A percentile compares a stretch with the other conserved stretches of the same genome.
phyloP scores from a whole-genome alignment of 2,329 filamentous ascomycete genomes.

The Fusarium humuli region DNA sequence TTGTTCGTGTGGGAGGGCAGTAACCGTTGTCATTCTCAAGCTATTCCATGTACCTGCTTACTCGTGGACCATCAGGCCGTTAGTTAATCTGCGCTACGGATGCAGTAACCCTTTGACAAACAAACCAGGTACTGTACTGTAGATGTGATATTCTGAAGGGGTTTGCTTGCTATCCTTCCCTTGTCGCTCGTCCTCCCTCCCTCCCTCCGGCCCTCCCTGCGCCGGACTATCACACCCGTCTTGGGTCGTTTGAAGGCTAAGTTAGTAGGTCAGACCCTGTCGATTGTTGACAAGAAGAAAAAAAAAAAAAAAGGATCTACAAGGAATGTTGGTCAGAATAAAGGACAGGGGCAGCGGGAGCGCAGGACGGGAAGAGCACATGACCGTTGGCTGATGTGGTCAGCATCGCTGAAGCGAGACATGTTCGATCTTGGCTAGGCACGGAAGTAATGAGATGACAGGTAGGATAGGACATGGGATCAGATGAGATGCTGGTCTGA shows the following conservation, averaged over 20 bases:
- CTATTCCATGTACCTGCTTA: neutral
- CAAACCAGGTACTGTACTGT: neutral
- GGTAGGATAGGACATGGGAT: neutral
- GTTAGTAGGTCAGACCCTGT: conserved; percentile 17
- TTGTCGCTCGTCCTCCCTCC: too few relatives aligned
- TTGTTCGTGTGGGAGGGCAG: neutral
- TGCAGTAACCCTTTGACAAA: neutral
- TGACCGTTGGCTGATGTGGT: conserved; percentile 33
- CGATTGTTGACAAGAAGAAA: neutral
- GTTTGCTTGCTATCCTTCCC: too few relatives aligned
- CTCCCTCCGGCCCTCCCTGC: neutral
- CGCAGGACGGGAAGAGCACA: conserved; percentile 31
- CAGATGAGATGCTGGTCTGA: conserved; percentile 16
- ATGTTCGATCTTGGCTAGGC: neutral
- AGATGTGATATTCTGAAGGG: neutral
- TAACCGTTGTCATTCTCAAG: neutral
- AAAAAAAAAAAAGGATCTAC: conserved; percentile 4
- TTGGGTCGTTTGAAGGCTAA: neutral
- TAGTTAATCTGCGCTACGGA: neutral
- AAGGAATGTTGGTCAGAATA: conserved; percentile 25
- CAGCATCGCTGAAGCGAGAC: conserved; percentile 19
- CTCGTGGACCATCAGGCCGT: neutral
- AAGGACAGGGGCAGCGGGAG: neutral
- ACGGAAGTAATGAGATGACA: conserved; percentile 1
- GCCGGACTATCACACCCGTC: conserved; percentile 1